A percentile compares a stretch with the other conserved stretches of the same genome.
These are phyloP conservation scores for Aspergillus ochraceus DNA, from an alignment of 2,329 filamentous ascomycete genomes.

Conservation along the genomic window DNA sequence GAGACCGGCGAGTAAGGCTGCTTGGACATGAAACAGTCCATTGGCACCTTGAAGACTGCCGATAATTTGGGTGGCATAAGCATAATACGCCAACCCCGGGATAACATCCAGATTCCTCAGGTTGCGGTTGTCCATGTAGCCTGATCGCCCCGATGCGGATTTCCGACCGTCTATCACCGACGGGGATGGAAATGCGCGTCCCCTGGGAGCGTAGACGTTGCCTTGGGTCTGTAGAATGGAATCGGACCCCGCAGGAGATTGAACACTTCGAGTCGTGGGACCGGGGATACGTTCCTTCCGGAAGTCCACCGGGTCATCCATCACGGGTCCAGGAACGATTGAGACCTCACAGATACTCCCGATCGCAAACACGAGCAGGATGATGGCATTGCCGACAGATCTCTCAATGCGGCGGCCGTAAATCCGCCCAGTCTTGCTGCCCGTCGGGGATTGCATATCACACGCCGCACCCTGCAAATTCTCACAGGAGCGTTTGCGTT, in stretches of 20 bases:
- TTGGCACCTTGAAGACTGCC: slow-evolving; percentile 77
- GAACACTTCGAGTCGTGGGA: slow-evolving; percentile 22
- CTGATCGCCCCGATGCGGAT: slow-evolving; percentile 14
- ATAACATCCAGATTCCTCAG: slow-evolving; percentile 76
- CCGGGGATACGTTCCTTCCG: slow-evolving; percentile 30
- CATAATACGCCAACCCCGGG: slow-evolving; percentile 87
- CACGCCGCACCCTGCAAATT: slow-evolving; percentile 25
- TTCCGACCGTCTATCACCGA: slow-evolving; percentile 17
- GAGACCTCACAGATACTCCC: slow-evolving; percentile 73
- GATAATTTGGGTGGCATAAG: slow-evolving; percentile 80
- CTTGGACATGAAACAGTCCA: slow-evolving; percentile 80
- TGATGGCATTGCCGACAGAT: slow-evolving; percentile 76
- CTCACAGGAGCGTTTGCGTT: slow-evolving; percentile 42
- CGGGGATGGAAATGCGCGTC: slow-evolving; percentile 20
- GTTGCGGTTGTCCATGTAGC: slow-evolving; percentile 18
- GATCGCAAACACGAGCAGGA: slow-evolving; percentile 79
- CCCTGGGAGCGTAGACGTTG: slow-evolving; percentile 20
- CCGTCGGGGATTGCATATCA: slow-evolving; percentile 23
- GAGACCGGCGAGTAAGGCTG: slow-evolving; percentile 77
- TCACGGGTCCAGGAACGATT: slow-evolving; percentile 57
- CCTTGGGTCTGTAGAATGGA: slow-evolving; percentile 21
- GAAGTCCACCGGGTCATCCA: slow-evolving; percentile 30
- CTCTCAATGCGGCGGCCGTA: slow-evolving; percentile 42
- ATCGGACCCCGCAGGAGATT: slow-evolving; percentile 30
- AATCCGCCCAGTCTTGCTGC: slow-evolving; percentile 11